A percentile compares a stretch with the other conserved stretches of the same genome.
phyloP scores from a whole-genome alignment of 164 flowering plant genomes.

The Macadamia integrifolia region DNA sequence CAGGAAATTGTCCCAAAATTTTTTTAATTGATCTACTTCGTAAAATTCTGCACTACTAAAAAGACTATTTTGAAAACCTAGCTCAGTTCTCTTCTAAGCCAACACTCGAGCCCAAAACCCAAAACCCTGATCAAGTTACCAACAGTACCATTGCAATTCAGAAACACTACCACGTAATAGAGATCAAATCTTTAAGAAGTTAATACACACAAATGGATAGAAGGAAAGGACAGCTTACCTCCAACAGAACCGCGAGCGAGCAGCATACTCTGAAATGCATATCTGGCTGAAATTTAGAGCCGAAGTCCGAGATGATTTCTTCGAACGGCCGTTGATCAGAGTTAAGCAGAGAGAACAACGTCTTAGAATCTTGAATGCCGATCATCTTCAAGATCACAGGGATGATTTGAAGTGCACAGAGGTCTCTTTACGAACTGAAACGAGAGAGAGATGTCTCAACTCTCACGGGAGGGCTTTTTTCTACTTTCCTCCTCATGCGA shows the following conservation, averaged over 20 bases:
- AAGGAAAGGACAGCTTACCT: conserved; percentile 27
- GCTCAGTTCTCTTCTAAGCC: not conserved
- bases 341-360: conserved; percentile 31
- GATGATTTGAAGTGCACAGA: too few species aligned
- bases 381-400: conserved; percentile 23
- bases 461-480: too few species aligned
- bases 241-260: conserved; percentile 45
- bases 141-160: not conserved
- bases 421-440: too few species aligned
- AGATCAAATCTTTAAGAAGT: not conserved
- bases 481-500: too few species aligned
- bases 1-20: not conserved
- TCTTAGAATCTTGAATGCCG: conserved; percentile 34
- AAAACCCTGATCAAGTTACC: conserved; percentile 9
- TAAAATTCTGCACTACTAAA: not conserved
- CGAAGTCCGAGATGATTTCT: conserved; percentile 52
- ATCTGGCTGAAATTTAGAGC: conserved; percentile 41
- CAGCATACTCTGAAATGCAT: conserved; percentile 47
- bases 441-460: too few species aligned
- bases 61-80: not conserved
- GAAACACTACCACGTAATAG: not conserved
- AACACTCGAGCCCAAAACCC: conserved; percentile 8
- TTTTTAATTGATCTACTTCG: not conserved
- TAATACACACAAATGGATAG: not conserved
- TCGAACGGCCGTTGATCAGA: conserved; percentile 45